Evolutionary conservation across 768 basidiomycete species (phyloP).

Genomic region (Cystofilobasidium bisporidii): DNA sequence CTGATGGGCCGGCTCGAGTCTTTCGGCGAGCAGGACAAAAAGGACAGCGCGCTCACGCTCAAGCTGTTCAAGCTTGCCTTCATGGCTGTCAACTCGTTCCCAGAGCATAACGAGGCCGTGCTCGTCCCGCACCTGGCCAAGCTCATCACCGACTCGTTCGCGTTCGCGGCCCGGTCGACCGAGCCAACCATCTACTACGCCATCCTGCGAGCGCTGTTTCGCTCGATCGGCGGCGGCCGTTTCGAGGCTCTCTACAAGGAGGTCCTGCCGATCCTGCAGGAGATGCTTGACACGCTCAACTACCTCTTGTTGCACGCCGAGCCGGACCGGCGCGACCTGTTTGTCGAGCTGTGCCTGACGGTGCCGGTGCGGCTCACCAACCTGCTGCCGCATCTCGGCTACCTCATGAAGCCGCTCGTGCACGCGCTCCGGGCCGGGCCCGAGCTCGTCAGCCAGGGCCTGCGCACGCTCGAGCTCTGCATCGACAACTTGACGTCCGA

Average conservation of each 20-base stretch:
- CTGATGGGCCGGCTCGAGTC: constrained; percentile 69
- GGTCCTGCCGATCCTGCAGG: constrained; percentile 86
- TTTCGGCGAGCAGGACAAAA: constrained; percentile 67
- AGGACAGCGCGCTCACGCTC: constrained; percentile 71
- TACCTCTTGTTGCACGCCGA: constrained; percentile 77
- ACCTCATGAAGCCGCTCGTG: constrained; percentile 92
- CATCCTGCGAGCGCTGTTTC: constrained; percentile 81
- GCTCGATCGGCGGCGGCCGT: constrained; percentile 73
- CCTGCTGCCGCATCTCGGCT: constrained; percentile 84
- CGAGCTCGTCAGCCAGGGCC: constrained; percentile 87
- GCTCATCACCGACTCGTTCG: constrained; percentile 91
- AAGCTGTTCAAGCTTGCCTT: constrained; percentile 95
- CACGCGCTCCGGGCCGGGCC: constrained; percentile 75
- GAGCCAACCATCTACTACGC: constrained; percentile 90
- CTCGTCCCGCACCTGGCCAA: constrained; percentile 87
- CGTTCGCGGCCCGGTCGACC: constrained; percentile 78
- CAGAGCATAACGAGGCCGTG: constrained; percentile 73
- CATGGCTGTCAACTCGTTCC: constrained; percentile 64
- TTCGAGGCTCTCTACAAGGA: constrained; percentile 94
- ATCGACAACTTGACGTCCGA: constrained; percentile 97
- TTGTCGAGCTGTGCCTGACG: constrained; percentile 93
- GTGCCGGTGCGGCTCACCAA: constrained; percentile 92
- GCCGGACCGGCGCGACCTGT: constrained; percentile 68
- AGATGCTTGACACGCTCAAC: constrained; percentile 91
- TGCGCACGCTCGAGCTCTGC: constrained; percentile 94